Conservation (phyloP, 116 monocot species). For the Zostera marina region DNA sequence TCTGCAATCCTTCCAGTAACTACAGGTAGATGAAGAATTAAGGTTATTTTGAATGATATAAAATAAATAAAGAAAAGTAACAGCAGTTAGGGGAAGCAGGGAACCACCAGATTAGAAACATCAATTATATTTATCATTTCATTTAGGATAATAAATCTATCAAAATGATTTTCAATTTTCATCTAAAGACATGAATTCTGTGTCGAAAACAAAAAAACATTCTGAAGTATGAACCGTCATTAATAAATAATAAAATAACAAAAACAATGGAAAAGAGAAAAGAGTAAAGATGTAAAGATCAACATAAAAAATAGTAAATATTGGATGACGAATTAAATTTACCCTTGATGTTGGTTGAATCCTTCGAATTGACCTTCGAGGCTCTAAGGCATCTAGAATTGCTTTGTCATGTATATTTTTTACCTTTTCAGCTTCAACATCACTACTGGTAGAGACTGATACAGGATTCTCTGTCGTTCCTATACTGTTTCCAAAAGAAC, state of each 20-base stretch:
- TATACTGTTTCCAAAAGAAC: constrained; percentile 8
- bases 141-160: no score
- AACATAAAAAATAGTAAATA: neutral
- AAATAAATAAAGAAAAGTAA: neutral
- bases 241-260: no score
- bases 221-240: no score
- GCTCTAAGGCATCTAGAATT: constrained; percentile 30
- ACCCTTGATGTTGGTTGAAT: constrained; percentile 98
- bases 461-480: constrained; percentile 7
- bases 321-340: constrained; percentile 6
- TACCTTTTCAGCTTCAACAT: constrained; percentile 20
- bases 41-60: no score
- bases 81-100: neutral
- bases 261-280: neutral
- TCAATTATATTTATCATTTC: no score
- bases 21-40: constrained; percentile 9
- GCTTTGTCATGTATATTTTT: constrained; percentile 9
- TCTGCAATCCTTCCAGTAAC: constrained; percentile 91
- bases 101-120: neutral
- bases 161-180: no score
- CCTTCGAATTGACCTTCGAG: constrained; percentile 76
- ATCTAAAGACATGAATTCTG: no score
- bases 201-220: no score
- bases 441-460: constrained; percentile 9
- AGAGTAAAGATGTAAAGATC: neutral